Evolutionary conservation across 169 alveolate genomes (phyloP).

Genomic region (Babesia ovata): DNA sequence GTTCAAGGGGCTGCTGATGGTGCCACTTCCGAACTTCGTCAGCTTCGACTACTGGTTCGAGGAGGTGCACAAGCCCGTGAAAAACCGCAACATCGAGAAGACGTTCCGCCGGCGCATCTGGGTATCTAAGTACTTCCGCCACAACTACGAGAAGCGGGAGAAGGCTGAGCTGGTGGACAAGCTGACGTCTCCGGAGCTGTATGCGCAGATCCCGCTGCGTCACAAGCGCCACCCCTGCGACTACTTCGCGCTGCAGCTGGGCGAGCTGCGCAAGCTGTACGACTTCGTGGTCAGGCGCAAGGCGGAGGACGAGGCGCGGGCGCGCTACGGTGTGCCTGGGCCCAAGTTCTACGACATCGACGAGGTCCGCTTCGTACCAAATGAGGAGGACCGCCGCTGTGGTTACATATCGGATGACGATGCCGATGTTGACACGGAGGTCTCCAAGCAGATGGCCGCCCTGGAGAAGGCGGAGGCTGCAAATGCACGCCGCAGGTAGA

Average conservation of each 20-base stretch:
- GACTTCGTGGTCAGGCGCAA: slow-evolving; percentile 48
- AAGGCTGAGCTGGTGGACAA: slow-evolving; percentile 52
- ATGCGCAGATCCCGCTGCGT: slow-evolving; percentile 55
- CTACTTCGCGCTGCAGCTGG: slow-evolving; percentile 58
- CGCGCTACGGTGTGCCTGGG: slow-evolving; percentile 25
- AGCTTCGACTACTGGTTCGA: slow-evolving; percentile 72
- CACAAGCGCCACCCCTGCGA: slow-evolving; percentile 58
- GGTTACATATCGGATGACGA: slow-evolving; percentile 36
- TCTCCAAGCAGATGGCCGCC: slow-evolving; percentile 16
- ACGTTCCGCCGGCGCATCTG: slow-evolving; percentile 33
- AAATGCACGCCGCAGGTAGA: neutral
- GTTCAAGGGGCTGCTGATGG: slow-evolving; percentile 57
- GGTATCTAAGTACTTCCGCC: slow-evolving; percentile 65
- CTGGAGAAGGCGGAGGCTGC: neutral
- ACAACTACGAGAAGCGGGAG: slow-evolving; percentile 54
- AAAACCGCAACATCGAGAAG: slow-evolving; percentile 39
- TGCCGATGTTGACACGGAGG: slow-evolving; percentile 15
- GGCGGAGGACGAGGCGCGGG: slow-evolving; percentile 68
- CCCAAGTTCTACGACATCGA: slow-evolving; percentile 52
- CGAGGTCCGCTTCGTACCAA: slow-evolving; percentile 62
- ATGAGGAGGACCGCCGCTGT: slow-evolving; percentile 50
- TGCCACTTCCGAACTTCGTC: slow-evolving; percentile 62
- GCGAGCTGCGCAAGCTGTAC: slow-evolving; percentile 57
- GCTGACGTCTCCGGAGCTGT: slow-evolving; percentile 59
- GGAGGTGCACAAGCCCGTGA: slow-evolving; percentile 66